phyloP scores from a whole-genome alignment of 2,329 filamentous ascomycete species.

The Coleophoma crateriformis region DNA sequence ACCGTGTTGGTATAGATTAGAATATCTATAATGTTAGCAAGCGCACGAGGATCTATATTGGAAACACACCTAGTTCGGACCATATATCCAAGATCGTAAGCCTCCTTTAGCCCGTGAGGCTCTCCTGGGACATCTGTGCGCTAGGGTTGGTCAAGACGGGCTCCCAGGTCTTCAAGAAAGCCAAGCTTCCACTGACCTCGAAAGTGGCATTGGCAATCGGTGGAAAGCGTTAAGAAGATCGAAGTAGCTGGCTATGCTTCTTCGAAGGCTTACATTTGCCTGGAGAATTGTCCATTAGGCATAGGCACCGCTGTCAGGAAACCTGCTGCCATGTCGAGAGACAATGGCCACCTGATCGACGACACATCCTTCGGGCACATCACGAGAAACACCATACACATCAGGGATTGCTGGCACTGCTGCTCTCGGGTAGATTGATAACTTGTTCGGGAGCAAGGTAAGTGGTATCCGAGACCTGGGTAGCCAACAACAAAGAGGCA shows the following conservation, averaged over 20 bases:
- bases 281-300: conserved; percentile 46
- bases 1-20: conserved; percentile 39
- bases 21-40: conserved; percentile 28
- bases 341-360: conserved; percentile 57
- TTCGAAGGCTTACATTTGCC: conserved; percentile 28
- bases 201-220: conserved; percentile 50
- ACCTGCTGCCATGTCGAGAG: conserved; percentile 57
- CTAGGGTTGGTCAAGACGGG: conserved; percentile 48
- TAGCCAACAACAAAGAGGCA: background rate
- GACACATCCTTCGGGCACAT: conserved; percentile 48
- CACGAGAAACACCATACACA: conserved; percentile 46
- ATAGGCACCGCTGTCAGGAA: conserved; percentile 56
- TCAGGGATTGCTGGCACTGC: conserved; percentile 41
- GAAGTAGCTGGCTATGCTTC: background rate
- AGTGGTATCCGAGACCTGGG: background rate
- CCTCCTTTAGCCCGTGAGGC: conserved; percentile 59
- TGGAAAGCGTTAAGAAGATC: too few relatives aligned
- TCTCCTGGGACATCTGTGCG: conserved; percentile 52
- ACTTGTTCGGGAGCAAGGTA: conserved; percentile 25
- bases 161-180: conserved; percentile 54
- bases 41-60: background rate
- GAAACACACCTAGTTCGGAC: conserved; percentile 33
- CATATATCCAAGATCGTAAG: conserved; percentile 48
- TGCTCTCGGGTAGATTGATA: conserved; percentile 25
- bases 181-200: conserved; percentile 43